Conservation (phyloP, 306 rosid genomes). For the Carpinus viminea region DNA sequence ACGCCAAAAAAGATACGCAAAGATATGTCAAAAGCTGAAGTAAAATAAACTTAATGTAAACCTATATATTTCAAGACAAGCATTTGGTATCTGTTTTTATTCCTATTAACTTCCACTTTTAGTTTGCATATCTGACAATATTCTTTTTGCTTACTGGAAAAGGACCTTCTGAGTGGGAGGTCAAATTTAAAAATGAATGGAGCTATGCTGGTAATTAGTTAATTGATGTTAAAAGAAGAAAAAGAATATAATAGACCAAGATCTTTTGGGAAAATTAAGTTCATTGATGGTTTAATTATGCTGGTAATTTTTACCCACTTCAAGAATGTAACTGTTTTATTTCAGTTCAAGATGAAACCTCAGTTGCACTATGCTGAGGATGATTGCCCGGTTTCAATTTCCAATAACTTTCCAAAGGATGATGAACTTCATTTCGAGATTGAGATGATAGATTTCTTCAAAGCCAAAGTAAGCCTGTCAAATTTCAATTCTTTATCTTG, state of each 20-base stretch:
- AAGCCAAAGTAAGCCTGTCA: slow-evolving; percentile 73
- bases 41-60: neutral
- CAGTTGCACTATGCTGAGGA: slow-evolving; percentile 88
- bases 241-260: no score
- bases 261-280: neutral
- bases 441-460: slow-evolving; percentile 86
- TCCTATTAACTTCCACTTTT: neutral
- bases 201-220: neutral
- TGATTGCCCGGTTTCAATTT: slow-evolving; percentile 77
- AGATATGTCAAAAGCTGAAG: neutral
- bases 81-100: neutral
- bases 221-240: neutral
- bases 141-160: neutral
- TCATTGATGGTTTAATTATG: neutral
- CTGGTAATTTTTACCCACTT: slow-evolving; percentile 5
- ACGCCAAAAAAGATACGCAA: neutral
- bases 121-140: neutral
- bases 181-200: neutral
- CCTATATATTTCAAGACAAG: neutral
- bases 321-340: slow-evolving; percentile 23
- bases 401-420: slow-evolving; percentile 77
- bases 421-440: slow-evolving; percentile 94
- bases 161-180: neutral
- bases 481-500: slow-evolving; percentile 22
- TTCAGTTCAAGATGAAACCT: slow-evolving; percentile 92